Conservation (phyloP, 1,284 basidiomycete genomes). For the Gomphus bonarii region DNA sequence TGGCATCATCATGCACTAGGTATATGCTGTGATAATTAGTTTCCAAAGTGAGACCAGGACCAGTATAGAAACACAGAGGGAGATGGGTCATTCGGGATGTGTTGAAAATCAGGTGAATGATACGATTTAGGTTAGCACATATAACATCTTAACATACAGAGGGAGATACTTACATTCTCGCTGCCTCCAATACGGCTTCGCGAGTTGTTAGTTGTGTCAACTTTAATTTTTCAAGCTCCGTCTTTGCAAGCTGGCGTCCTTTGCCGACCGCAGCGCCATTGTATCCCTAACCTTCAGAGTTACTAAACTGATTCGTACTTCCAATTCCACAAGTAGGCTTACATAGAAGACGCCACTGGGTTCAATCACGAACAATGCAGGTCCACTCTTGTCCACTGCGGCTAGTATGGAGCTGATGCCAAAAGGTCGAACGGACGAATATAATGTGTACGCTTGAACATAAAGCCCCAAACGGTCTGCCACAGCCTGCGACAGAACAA, state of each 20-base stretch:
- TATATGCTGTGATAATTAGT: conserved; percentile 61
- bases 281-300: conserved; percentile 55
- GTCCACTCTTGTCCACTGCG: conserved; percentile 83
- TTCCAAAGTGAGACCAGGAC: background rate
- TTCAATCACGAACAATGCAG: conserved; percentile 86
- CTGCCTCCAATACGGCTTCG: conserved; percentile 90
- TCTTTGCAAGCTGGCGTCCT: conserved; percentile 94
- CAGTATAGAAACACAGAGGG: background rate
- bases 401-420: conserved; percentile 91
- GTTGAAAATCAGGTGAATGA: background rate
- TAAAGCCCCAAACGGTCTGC: conserved; percentile 82
- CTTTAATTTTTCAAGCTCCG: conserved; percentile 94
- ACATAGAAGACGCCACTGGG: conserved; percentile 92
- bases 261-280: conserved; percentile 93
- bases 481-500: conserved; percentile 45
- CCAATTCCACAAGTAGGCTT: conserved; percentile 20
- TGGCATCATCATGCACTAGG: conserved; percentile 91
- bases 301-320: background rate
- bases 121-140: background rate
- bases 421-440: conserved; percentile 96
- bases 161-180: conserved; percentile 71
- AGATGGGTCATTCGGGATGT: background rate
- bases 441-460: conserved; percentile 94
- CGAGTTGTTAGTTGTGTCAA: conserved; percentile 66
- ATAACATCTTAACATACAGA: background rate